Conservation (phyloP, 148 eudicot species). For the Camellia granthamiana region DNA sequence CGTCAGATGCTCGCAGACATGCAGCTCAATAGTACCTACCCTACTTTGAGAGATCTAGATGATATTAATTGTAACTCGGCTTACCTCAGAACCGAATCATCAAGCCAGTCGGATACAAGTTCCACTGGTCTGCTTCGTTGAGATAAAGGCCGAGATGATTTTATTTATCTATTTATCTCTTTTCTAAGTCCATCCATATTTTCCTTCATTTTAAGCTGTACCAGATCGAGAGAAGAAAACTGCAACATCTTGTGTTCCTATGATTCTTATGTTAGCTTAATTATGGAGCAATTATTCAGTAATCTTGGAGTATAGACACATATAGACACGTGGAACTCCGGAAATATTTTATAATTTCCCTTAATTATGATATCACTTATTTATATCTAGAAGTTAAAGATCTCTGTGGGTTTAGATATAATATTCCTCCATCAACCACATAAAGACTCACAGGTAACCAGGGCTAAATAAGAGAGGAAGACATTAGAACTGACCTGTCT, state of each 20-base stretch:
- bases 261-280: constrained; percentile 7
- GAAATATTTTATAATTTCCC: not conserved
- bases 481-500: constrained; percentile 5
- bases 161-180: constrained; percentile 10
- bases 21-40: constrained; percentile 66
- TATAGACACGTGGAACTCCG: too few species aligned
- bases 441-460: not conserved
- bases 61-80: constrained; percentile 49
- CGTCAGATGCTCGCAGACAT: constrained; percentile 72
- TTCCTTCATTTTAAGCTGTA: constrained; percentile 20
- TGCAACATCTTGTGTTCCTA: constrained; percentile 20
- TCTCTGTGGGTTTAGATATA: not conserved
- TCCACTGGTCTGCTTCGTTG: constrained; percentile 20
- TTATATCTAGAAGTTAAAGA: constrained; percentile 3
- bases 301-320: too few species aligned
- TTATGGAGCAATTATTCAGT: not conserved
- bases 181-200: constrained; percentile 21
- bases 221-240: constrained; percentile 16
- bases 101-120: constrained; percentile 34
- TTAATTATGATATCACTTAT: not conserved
- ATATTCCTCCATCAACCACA: constrained; percentile 11
- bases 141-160: constrained; percentile 13
- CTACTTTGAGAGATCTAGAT: constrained; percentile 53
- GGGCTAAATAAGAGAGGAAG: not conserved
- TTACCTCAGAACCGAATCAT: constrained; percentile 38